These are phyloP conservation scores for Batkoa obscura DNA, from an alignment of 371 early-diverging fungal species.

Conservation along the genomic window DNA sequence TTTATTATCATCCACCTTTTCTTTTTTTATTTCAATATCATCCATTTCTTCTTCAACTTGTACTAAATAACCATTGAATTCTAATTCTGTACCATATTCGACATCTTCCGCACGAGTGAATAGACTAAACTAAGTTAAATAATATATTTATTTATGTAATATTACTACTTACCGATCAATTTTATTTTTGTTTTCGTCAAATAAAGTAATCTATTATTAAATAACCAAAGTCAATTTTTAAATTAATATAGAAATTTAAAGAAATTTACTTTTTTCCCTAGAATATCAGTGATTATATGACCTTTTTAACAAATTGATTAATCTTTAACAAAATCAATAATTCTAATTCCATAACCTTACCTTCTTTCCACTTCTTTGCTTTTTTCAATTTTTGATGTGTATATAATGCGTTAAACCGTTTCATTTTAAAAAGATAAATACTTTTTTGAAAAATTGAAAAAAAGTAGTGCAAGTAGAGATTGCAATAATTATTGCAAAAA, in stretches of 20 bases:
- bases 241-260: background rate
- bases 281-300: background rate
- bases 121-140: background rate
- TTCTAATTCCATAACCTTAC: constrained; percentile 8
- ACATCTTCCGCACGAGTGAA: constrained; percentile 9
- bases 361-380: constrained; percentile 33
- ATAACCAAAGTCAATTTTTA: no score
- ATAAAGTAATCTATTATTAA: background rate
- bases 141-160: background rate
- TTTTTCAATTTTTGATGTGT: constrained; percentile 29
- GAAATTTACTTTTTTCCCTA: background rate
- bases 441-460: no score
- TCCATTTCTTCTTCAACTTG: background rate
- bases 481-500: no score
- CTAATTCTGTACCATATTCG: constrained; percentile 23
- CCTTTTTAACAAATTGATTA: no score
- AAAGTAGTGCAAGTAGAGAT: no score
- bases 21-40: background rate
- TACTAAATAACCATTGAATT: constrained; percentile 26
- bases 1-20: no score
- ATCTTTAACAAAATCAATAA: no score
- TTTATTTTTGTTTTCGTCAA: background rate
- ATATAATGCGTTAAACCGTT: no score
- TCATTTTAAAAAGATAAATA: no score
- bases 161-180: background rate